Evolutionary conservation across 2,329 filamentous ascomycete genomes (phyloP), one percentile per base, ranked within the genome.

Genomic region (Fusarium lateritium): DNA sequence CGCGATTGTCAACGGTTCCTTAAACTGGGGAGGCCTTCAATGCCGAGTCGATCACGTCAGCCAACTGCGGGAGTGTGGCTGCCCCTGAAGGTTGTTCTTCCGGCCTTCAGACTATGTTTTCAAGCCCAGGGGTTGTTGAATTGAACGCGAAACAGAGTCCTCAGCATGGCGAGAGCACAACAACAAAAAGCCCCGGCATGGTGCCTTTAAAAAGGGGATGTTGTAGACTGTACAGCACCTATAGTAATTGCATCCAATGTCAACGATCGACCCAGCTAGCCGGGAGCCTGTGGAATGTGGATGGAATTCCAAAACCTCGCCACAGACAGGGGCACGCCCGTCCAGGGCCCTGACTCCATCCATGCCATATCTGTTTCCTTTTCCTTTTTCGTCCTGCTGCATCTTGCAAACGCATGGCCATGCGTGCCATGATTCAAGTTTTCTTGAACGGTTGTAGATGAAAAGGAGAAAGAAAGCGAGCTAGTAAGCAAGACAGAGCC

Each of bases 231-330:
- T 14, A 42, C 14, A 40, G 24, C 39, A 34, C 45, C 42, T 62
- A 19, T 19, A 19, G 19, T 19, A 40, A 53, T 60, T 56, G 42
- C 51, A 52, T 19, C 19, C 19, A 19, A 19, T 46, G 31, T 38
- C 33, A 54, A 53, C 26, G 46, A 69, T 66, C 46, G 52, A 62
- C 56, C 65, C 65, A 57, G 26, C 66, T 45, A 44, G 53, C 52
- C 33, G 65, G 65, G 61, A 69, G 65, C 33, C 50, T 43, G 19
- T 69, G 66, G 66, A 69, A 66, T 62, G 66, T 67, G 65, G 53
- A 69, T 69, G 47, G 65, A 67, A 69, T 55, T 67, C 51, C 54
- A 52, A 67, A 47, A 42, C 21, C 36, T 66, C 40, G 61, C 66
- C 56, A 69, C 61, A 19, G 51, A 62, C 66, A 69, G 66, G 66